phyloP scores from a whole-genome alignment of 768 basidiomycete species.

The Tylopilus plumbeoviolaceoides region DNA sequence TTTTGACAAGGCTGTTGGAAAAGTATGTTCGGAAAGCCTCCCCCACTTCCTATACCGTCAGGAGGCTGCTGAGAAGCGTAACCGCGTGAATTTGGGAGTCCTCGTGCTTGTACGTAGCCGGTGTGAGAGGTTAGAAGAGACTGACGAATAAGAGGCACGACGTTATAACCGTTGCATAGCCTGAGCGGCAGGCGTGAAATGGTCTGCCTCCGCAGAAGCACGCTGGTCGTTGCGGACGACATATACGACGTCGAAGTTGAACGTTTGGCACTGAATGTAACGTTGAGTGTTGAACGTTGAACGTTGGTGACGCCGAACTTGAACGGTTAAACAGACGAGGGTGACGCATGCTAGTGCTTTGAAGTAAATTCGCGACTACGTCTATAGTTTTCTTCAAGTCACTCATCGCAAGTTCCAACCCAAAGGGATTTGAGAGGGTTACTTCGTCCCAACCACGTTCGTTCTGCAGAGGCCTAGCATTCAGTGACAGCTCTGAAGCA shows the following conservation, averaged over 20 bases:
- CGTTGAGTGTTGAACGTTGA: no score
- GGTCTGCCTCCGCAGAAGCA: neutral
- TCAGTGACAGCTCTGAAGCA: no score
- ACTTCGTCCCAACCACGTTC: no score
- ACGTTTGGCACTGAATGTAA: no score
- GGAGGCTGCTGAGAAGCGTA: conserved; percentile 50
- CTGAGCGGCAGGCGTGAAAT: conserved; percentile 17
- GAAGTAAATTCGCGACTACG: no score
- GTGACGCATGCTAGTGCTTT: no score
- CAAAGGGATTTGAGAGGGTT: no score
- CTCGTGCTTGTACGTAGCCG: neutral
- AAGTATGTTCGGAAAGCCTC: conserved; percentile 55
- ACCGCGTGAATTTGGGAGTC: conserved; percentile 23
- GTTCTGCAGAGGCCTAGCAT: no score
- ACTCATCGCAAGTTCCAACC: no score
- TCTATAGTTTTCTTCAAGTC: no score
- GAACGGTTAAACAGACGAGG: no score
- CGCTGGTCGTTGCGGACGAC: conserved; percentile 3
- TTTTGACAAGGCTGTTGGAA: conserved; percentile 61
- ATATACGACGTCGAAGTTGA: conserved; percentile 1
- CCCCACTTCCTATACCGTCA: conserved; percentile 31
- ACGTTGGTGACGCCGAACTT: no score
- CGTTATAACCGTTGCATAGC: conserved; percentile 15
- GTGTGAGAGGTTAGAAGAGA: conserved; percentile 75
- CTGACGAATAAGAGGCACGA: conserved; percentile 34